Conservation (phyloP, 2,329 filamentous ascomycete genomes). For the Sporothrix inflata region DNA sequence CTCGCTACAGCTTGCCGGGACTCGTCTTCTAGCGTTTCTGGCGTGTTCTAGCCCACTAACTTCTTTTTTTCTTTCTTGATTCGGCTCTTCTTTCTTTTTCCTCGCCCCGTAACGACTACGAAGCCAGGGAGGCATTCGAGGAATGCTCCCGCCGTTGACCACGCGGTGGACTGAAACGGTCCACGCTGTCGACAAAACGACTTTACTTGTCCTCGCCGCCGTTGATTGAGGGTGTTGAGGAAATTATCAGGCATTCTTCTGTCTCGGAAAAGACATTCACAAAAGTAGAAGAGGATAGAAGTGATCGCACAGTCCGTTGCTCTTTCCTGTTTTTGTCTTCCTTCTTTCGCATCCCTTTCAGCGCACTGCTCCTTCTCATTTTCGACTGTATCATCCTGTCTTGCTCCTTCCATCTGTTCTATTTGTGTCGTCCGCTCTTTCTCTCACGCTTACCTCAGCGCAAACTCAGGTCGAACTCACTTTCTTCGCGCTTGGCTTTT, state of each 20-base stretch:
- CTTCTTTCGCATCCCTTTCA: neutral
- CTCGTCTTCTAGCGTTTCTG: slow-evolving; percentile 6
- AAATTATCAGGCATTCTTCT: neutral
- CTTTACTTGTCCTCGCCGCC: neutral
- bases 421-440: neutral
- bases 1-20: neutral
- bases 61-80: neutral
- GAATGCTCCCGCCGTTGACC: neutral
- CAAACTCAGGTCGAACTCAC: too few species aligned
- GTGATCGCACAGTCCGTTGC: neutral
- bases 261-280: neutral
- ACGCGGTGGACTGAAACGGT: neutral
- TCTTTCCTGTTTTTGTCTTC: neutral
- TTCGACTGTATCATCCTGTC: neutral
- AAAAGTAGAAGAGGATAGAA: neutral
- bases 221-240: neutral
- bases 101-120: neutral
- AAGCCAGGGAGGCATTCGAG: neutral
- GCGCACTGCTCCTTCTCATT: neutral
- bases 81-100: neutral
- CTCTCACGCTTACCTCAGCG: too few species aligned
- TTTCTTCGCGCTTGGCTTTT: neutral
- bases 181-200: neutral
- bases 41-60: neutral
- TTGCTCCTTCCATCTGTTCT: too few species aligned